Percentiles rank a stretch among this genome's conserved stretches.
Conservation (phyloP, 192 early-diverging fungal genomes). For the Coemansia sp. region DNA sequence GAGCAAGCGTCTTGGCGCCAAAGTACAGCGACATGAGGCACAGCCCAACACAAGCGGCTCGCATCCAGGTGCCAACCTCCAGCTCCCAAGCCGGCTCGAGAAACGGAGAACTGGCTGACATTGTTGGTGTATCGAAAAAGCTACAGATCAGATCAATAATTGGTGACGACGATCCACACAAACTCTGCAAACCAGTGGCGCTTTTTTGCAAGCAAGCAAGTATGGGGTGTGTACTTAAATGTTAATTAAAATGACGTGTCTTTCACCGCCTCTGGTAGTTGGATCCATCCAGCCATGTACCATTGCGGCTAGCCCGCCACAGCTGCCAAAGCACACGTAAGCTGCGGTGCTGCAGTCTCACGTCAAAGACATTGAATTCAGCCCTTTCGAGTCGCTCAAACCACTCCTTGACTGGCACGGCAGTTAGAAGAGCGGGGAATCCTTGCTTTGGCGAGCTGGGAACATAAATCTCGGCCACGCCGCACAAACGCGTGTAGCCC, state of each 20-base stretch:
- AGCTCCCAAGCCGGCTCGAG: not conserved
- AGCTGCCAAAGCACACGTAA: constrained; percentile 38
- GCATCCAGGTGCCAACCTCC: constrained; percentile 7
- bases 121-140: not conserved
- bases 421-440: constrained; percentile 68
- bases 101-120: not conserved
- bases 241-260: too few species aligned
- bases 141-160: not conserved
- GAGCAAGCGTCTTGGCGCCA: not conserved
- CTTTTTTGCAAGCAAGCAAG: not conserved
- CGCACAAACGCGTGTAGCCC: constrained; percentile 71
- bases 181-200: not conserved
- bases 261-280: constrained; percentile 11
- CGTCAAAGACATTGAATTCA: constrained; percentile 84
- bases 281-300: constrained; percentile 31
- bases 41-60: not conserved
- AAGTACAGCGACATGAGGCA: constrained; percentile 16
- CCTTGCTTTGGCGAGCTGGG: constrained; percentile 58
- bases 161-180: not conserved
- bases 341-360: constrained; percentile 56
- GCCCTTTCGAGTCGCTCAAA: constrained; percentile 70
- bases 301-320: constrained; percentile 34
- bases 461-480: constrained; percentile 65
- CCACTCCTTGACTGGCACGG: constrained; percentile 69
- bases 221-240: not conserved